Base-by-base conservation (phyloP, 805 yeast species). In the Kuraishia borneana region DNA sequence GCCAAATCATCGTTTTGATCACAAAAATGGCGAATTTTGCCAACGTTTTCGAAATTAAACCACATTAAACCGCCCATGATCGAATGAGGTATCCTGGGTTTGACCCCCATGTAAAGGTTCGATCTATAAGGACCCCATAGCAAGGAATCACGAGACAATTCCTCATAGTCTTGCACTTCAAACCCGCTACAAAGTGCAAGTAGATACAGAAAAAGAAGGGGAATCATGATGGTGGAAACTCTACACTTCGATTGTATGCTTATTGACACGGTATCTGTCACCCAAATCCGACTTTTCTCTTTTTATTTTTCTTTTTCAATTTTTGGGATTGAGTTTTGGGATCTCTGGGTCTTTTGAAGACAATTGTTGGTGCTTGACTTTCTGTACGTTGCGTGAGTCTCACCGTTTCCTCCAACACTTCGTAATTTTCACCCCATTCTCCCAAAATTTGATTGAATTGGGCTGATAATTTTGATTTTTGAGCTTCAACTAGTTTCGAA, bases 81-180 rank as follows among this genome's bases (percentile, higher is more conserved):
- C 2, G 89, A 73, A 23, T 73, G 66, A 2, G 96, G 95, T 3
- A 82, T 47, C 32, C 89, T 63, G 3, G 97, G 95, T 31, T 88
- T 66, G 31, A 92, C 60, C 2, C 97, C 97, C 39, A 88, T 61
- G 56, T 88, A 92, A 29, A 84, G 63, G 36, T 84, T 82, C 6
- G 96, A 77, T 42, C 96, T 61, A 55, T 87, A 89, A 1, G 97
- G 94, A 1, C 95, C 97, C 98, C 98, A 89, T 21, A 74, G 53
- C 19, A 83, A 58, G 2, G 84, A 69, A 28, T 67, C 58, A 32
- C 65, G 59, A 5, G 70, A 62, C 23, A 60, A 56, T 19, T 49
- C 39, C 9, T 59, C 38, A 37, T 29, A 35, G n/a, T n/a, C n/a
- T n/a, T n/a, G n/a, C n/a, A n/a, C n/a, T n/a, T n/a, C n/a, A n/a